Conservation (phyloP, 805 yeast genomes). For the Kodamaea restingae region DNA sequence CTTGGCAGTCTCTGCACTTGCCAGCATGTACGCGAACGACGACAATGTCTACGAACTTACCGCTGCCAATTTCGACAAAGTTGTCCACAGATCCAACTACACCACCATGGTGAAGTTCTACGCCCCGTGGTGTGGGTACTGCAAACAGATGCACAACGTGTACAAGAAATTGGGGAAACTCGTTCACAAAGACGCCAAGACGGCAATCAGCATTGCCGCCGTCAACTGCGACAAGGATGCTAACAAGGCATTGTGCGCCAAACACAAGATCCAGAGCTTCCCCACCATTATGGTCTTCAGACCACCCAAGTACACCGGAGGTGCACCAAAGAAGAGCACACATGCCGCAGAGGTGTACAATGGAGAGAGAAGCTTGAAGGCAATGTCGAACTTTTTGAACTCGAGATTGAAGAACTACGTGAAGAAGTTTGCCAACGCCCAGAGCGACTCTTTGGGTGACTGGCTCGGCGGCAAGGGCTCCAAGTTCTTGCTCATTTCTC, state of each 20-base stretch:
- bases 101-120: slow-evolving; percentile 83
- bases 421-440: slow-evolving; percentile 40
- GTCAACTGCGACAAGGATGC: slow-evolving; percentile 76
- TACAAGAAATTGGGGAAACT: slow-evolving; percentile 60
- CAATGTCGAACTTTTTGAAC: slow-evolving; percentile 51
- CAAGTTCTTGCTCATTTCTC: slow-evolving; percentile 52
- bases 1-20: slow-evolving; percentile 10
- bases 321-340: slow-evolving; percentile 14
- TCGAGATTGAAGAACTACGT: slow-evolving; percentile 65
- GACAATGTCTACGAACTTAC: slow-evolving; percentile 53
- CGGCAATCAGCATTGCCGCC: slow-evolving; percentile 65
- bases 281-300: slow-evolving; percentile 82
- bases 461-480: slow-evolving; percentile 28
- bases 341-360: slow-evolving; percentile 48
- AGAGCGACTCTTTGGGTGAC: slow-evolving; percentile 18
- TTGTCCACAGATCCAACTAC: slow-evolving; percentile 65
- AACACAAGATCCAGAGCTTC: slow-evolving; percentile 65
- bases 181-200: slow-evolving; percentile 44
- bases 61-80: slow-evolving; percentile 57
- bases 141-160: slow-evolving; percentile 65
- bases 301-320: slow-evolving; percentile 61
- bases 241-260: slow-evolving; percentile 67
- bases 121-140: slow-evolving; percentile 99
- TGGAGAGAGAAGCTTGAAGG: slow-evolving; percentile 57
- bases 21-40: slow-evolving; percentile 38